Evolutionary conservation across 148 eudicot species (phyloP).

Genomic region (Silene uniflora): DNA sequence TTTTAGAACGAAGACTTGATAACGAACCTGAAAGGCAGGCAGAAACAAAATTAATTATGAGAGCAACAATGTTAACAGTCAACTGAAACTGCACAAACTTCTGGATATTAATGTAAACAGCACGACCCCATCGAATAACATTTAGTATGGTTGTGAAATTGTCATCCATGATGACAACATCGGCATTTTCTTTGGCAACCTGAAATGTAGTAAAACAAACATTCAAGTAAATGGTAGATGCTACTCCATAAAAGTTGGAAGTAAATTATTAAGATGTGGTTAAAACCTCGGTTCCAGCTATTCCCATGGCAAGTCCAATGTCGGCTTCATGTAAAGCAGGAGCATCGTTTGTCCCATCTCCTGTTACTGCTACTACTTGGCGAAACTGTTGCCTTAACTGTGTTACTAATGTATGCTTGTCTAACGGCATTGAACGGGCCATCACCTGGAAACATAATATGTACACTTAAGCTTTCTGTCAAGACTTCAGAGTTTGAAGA

Average conservation of each 20-base stretch:
- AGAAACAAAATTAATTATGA: constrained; percentile 63
- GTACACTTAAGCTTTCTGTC: too few species aligned
- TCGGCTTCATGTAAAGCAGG: constrained; percentile 88
- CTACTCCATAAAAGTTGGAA: not conserved
- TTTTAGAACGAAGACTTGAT: not conserved
- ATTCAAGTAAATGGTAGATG: not conserved
- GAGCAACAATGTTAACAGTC: constrained; percentile 86
- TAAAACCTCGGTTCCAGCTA: constrained; percentile 78
- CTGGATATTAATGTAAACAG: constrained; percentile 81
- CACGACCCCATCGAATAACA: constrained; percentile 81
- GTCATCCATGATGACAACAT: constrained; percentile 79
- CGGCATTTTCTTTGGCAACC: constrained; percentile 93
- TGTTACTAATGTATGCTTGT: constrained; percentile 61
- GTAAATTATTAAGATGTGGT: not conserved
- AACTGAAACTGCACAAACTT: constrained; percentile 90
- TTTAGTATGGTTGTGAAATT: constrained; percentile 66
- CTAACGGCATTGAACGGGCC: constrained; percentile 77
- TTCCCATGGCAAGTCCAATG: constrained; percentile 89
- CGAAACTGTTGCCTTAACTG: constrained; percentile 41
- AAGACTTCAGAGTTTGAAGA: too few species aligned
- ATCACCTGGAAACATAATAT: constrained; percentile 42
- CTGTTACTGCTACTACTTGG: constrained; percentile 82
- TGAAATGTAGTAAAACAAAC: constrained; percentile 16
- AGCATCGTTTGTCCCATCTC: constrained; percentile 89
- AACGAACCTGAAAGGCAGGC: constrained; percentile 65